Evolutionary conservation across 768 basidiomycete genomes (phyloP).

Genomic region (Atractiella rhizophila): DNA sequence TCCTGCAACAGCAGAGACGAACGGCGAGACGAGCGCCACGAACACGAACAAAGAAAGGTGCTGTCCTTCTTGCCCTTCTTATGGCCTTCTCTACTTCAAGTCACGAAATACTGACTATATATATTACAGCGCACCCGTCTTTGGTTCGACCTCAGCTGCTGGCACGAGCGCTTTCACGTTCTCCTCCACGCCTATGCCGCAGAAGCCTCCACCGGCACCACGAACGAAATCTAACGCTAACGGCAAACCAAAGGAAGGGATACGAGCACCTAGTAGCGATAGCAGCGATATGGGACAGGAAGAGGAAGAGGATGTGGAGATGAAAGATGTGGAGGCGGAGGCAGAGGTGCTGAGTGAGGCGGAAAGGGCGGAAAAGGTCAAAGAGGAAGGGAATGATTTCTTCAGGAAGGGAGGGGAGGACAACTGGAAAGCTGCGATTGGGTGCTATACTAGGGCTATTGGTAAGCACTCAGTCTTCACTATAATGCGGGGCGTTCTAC

Average conservation of each 20-base stretch:
- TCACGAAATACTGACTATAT: too few species aligned
- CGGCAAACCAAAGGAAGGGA: too few species aligned
- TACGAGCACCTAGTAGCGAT: too few species aligned
- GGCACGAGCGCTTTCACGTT: neutral
- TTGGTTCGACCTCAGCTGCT: neutral
- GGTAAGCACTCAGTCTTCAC: neutral
- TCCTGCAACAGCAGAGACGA: neutral
- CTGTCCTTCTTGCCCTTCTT: neutral
- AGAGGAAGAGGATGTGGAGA: too few species aligned
- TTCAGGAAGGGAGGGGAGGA: conserved; percentile 4
- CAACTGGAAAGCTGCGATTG: neutral
- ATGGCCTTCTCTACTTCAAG: neutral
- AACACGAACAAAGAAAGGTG: neutral
- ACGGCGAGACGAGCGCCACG: neutral
- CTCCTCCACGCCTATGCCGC: neutral
- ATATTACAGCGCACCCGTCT: too few species aligned
- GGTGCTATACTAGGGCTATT: neutral
- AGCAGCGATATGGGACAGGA: too few species aligned
- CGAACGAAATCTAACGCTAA: too few species aligned
- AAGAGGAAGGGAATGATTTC: conserved; percentile 5
- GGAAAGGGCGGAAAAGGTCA: conserved; percentile 2
- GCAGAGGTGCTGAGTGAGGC: too few species aligned
- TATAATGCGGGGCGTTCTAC: neutral
- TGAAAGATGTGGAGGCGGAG: too few species aligned
- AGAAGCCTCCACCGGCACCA: neutral